Evolutionary conservation across 495 filamentous ascomycete species (phyloP).

Genomic region (Aspergillus nanangensis): DNA sequence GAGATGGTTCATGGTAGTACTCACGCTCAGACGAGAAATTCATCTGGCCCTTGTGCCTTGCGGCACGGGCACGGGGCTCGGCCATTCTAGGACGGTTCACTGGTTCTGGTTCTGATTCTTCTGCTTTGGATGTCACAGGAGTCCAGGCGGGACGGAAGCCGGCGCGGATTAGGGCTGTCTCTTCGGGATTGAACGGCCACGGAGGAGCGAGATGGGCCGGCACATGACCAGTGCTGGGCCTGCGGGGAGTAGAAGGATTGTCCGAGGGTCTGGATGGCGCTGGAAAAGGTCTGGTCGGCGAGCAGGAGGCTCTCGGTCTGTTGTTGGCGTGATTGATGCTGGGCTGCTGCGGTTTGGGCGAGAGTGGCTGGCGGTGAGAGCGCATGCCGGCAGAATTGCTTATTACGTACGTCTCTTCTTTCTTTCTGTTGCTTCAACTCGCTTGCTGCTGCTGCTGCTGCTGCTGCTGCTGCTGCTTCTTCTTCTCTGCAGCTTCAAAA

Average conservation of each 20-base stretch:
- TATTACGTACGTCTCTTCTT: too few species aligned
- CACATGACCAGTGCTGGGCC: constrained; percentile 11
- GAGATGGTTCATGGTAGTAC: too few species aligned
- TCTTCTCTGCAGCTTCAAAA: too few species aligned
- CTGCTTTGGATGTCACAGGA: constrained; percentile 1
- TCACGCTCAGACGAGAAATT: constrained; percentile 81
- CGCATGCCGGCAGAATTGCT: not conserved
- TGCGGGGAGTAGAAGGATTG: constrained; percentile 1
- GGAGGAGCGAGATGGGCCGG: constrained; percentile 8
- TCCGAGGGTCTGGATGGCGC: too few species aligned
- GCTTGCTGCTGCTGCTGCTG: too few species aligned
- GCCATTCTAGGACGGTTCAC: constrained; percentile 34
- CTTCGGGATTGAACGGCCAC: constrained; percentile 18
- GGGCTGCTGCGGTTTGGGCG: too few species aligned
- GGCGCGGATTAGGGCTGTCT: constrained; percentile 19
- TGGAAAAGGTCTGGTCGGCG: too few species aligned
- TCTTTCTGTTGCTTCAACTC: too few species aligned
- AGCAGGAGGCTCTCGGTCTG: too few species aligned
- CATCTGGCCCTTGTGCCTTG: constrained; percentile 83
- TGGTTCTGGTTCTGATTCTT: constrained; percentile 7
- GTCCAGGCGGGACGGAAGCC: constrained; percentile 24
- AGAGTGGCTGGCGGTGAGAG: not conserved
- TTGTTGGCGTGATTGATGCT: too few species aligned
- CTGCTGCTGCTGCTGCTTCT: too few species aligned
- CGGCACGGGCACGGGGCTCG: constrained; percentile 72